Evolutionary conservation across 2,329 filamentous ascomycete genomes (phyloP).

Genomic region (Colletotrichum sidae): DNA sequence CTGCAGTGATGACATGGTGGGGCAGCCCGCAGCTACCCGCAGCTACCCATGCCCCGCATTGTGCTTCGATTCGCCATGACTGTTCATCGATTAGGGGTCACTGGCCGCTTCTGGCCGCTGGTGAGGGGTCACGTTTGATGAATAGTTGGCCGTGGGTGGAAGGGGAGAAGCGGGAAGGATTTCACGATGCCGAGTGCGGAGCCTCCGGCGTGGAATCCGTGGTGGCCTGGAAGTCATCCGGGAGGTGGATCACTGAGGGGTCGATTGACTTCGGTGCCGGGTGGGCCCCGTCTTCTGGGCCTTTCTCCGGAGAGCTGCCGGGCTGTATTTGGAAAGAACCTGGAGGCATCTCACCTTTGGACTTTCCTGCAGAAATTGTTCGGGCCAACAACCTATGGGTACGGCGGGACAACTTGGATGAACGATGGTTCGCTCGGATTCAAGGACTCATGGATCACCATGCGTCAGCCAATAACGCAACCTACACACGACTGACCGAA

Average conservation of each 20-base stretch:
- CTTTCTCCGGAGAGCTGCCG: too few relatives aligned
- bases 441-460: neutral
- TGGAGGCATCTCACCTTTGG: neutral
- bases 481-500: too few relatives aligned
- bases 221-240: neutral
- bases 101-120: conserved; percentile 6
- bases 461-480: neutral
- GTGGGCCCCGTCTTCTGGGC: neutral
- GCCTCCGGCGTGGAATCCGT: too few relatives aligned
- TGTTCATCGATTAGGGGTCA: conserved; percentile 34
- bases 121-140: neutral
- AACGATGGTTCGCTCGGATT: neutral
- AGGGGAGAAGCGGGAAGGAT: conserved; percentile 9
- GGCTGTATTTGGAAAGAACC: neutral
- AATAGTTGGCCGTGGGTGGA: neutral
- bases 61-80: conserved; percentile 30
- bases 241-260: neutral
- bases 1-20: conserved; percentile 14
- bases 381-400: neutral
- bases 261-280: conserved; percentile 10
- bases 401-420: neutral
- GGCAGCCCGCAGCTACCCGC: conserved; percentile 39
- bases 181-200: conserved; percentile 12
- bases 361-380: neutral
- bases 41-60: conserved; percentile 38